phyloP scores from a whole-genome alignment of 2,329 filamentous ascomycete species.

The Chaetoscypha palmicola region DNA sequence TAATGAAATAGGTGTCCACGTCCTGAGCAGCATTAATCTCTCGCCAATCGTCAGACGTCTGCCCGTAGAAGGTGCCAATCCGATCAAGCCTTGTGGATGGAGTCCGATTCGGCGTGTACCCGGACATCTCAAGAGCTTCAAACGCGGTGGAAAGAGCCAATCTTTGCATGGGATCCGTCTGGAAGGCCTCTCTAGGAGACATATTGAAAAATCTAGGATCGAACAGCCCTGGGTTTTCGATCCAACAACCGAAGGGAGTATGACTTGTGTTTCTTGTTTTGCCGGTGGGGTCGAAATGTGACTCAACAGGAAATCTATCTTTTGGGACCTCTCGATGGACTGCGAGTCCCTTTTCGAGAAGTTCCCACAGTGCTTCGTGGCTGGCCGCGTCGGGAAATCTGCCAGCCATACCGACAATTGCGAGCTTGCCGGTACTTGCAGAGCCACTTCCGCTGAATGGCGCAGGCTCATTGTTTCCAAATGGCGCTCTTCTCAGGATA shows the following conservation, averaged over 20 bases:
- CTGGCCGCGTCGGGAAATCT: conserved; percentile 9
- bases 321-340: conserved; percentile 39
- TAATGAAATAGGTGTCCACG: conserved; percentile 29
- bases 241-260: conserved; percentile 66
- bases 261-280: conserved; percentile 69
- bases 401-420: conserved; percentile 13
- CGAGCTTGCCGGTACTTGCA: conserved; percentile 7
- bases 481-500: conserved; percentile 6
- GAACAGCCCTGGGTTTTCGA: conserved; percentile 64
- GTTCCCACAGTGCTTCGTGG: conserved; percentile 11
- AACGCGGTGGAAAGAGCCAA: conserved; percentile 59
- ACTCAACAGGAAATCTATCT: conserved; percentile 66
- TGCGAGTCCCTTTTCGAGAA: conserved; percentile 8
- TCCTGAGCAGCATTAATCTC: conserved; percentile 30
- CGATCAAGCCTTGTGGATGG: conserved; percentile 36
- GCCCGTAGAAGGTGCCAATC: conserved; percentile 30
- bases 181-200: conserved; percentile 70
- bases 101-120: conserved; percentile 48
- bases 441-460: conserved; percentile 2
- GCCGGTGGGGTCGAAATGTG: conserved; percentile 63
- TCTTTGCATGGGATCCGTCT: conserved; percentile 74
- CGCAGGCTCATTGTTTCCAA: conserved; percentile 1
- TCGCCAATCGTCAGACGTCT: conserved; percentile 30
- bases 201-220: conserved; percentile 79
- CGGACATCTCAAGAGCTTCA: conserved; percentile 75